A percentile compares a stretch with the other conserved stretches of the same genome.
Evolutionary conservation across 2,329 filamentous ascomycete genomes (phyloP).

Genomic region (Colletotrichum liriopes): DNA sequence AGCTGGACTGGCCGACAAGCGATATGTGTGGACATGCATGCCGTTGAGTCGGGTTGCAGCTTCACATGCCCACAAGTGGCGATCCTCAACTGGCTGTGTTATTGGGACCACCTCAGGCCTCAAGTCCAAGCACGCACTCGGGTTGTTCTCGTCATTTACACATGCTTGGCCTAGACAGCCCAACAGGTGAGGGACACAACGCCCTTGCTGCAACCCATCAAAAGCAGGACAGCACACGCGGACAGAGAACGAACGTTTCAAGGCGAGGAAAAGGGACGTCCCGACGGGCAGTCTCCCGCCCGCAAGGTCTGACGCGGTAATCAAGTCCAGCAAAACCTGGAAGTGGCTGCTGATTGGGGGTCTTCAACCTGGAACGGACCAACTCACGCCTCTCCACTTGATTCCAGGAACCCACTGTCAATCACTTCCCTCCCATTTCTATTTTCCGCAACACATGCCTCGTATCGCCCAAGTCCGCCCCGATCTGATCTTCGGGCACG

Average conservation of each 20-base stretch:
- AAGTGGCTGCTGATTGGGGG: constrained; percentile 5
- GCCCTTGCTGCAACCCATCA: background rate
- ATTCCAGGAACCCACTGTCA: constrained; percentile 16
- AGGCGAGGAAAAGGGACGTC: constrained; percentile 9
- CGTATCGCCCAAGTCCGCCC: constrained; percentile 27
- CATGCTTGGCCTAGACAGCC: background rate
- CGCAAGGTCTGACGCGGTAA: constrained; percentile 11
- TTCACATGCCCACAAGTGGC: background rate
- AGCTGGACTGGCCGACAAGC: background rate
- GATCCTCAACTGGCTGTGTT: constrained; percentile 8
- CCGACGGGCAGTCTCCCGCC: constrained; percentile 19
- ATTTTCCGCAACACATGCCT: constrained; percentile 26
- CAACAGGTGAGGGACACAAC: background rate
- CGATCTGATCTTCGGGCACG: background rate
- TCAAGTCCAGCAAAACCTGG: constrained; percentile 18
- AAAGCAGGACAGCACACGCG: background rate
- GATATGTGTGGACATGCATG: background rate
- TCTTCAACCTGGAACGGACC: constrained; percentile 31
- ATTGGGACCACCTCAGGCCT: background rate
- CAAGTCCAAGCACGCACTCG: background rate
- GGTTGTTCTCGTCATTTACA: constrained; percentile 3
- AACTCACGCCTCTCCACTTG: constrained; percentile 30
- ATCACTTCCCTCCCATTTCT: constrained; percentile 18
- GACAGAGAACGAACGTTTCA: background rate
- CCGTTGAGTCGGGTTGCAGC: background rate